phyloP scores from a whole-genome alignment of 176 grass and related monocot genomes.

The Ampelocalamus luodianensis region DNA sequence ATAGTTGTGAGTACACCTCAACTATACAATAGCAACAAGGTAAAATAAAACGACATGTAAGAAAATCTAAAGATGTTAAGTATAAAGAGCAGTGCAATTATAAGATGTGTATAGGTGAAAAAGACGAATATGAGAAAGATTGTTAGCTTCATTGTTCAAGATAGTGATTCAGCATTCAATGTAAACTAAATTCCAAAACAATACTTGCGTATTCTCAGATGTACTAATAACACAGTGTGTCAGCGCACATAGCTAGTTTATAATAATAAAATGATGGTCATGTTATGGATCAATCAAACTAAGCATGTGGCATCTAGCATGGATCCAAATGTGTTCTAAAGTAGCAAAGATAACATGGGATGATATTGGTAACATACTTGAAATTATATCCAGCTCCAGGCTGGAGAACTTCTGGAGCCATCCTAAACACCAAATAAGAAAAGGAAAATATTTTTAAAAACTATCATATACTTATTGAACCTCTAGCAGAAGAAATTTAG shows the following conservation, averaged over 20 bases:
- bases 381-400: constrained; percentile 96
- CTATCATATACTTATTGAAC: not conserved
- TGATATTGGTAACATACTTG: constrained; percentile 69
- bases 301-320: not conserved
- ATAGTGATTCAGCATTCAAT: not conserved
- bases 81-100: not conserved
- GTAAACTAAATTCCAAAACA: not conserved
- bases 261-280: not conserved
- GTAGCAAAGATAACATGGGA: constrained; percentile 18
- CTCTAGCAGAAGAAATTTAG: not conserved
- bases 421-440: constrained; percentile 63
- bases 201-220: constrained; percentile 3
- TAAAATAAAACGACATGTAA: constrained; percentile 8
- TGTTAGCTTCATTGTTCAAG: constrained; percentile 2
- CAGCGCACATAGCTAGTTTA: not conserved
- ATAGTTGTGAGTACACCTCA: constrained; percentile 4
- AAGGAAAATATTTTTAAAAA: not conserved
- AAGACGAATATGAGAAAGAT: not conserved
- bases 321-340: not conserved
- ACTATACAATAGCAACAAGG: constrained; percentile 9
- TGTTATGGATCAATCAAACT: constrained; percentile 23
- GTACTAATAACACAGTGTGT: not conserved
- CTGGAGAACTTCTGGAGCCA: constrained; percentile 98
- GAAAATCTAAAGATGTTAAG: not conserved
- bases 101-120: not conserved